A percentile compares a stretch with the other conserved stretches of the same genome.
These are phyloP conservation scores for Actinomortierella ambigua DNA, from an alignment of 371 early-diverging fungal genomes.

Conservation along the genomic window DNA sequence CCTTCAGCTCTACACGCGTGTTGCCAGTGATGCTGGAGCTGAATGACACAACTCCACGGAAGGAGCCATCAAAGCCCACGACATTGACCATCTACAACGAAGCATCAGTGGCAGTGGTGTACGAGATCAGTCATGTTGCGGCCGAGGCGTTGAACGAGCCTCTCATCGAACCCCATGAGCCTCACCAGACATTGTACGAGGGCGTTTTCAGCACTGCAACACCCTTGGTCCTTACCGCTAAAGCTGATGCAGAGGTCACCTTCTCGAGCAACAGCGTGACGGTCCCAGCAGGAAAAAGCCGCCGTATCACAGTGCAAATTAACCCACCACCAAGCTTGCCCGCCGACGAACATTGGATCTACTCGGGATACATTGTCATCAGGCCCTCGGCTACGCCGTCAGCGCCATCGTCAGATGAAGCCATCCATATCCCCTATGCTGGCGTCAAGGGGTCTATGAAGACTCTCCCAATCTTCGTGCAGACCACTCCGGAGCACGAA, in stretches of 20 bases:
- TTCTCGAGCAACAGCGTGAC: constrained; percentile 2
- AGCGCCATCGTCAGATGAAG: neutral
- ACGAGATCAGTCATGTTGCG: constrained; percentile 24
- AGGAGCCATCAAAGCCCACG: neutral
- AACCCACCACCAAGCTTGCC: constrained; percentile 9
- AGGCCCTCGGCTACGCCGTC: constrained; percentile 5
- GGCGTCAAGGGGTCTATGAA: constrained; percentile 34
- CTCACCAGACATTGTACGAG: no score
- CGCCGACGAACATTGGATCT: constrained; percentile 25
- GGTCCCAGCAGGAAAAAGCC: constrained; percentile 16
- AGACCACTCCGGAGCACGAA: constrained; percentile 16
- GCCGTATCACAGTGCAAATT: constrained; percentile 14
- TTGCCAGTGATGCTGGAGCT: constrained; percentile 20
- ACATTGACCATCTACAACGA: constrained; percentile 28
- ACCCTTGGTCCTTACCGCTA: no score
- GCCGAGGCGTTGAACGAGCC: constrained; percentile 25
- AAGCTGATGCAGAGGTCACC: constrained; percentile 2
- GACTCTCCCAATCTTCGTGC: constrained; percentile 24
- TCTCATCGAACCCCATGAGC: constrained; percentile 16
- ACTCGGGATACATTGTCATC: constrained; percentile 37
- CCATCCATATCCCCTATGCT: constrained; percentile 35
- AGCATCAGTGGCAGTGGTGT: constrained; percentile 7
- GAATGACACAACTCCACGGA: constrained; percentile 24
- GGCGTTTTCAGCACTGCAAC: no score
- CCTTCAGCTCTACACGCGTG: constrained; percentile 8